These are phyloP conservation scores for Astrothelium subdiscretum DNA, from an alignment of 495 filamentous ascomycete species.

Conservation along the genomic window DNA sequence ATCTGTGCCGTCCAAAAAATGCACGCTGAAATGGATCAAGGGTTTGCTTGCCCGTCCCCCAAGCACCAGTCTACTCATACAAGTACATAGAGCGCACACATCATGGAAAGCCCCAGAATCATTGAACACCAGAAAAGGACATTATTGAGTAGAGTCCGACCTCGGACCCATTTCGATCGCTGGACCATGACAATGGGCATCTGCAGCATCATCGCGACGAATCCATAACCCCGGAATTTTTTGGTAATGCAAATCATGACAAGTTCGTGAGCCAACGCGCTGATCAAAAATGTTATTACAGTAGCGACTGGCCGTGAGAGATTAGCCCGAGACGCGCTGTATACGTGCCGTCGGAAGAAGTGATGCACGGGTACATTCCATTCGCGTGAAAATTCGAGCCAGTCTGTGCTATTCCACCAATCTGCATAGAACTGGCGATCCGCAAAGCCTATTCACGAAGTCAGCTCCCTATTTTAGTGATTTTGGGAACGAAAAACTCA, in stretches of 20 bases:
- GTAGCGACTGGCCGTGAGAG: conserved; percentile 72
- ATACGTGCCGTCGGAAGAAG: conserved; percentile 92
- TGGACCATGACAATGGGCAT: conserved; percentile 88
- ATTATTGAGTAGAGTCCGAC: conserved; percentile 73
- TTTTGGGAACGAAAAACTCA: conserved; percentile 9
- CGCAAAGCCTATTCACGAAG: conserved; percentile 44
- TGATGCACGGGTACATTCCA: conserved; percentile 99
- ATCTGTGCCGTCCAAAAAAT: neutral
- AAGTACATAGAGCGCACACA: conserved; percentile 48
- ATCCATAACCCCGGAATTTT: conserved; percentile 90
- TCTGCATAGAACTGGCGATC: conserved; percentile 94
- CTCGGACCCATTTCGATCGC: conserved; percentile 61
- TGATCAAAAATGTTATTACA: conserved; percentile 84
- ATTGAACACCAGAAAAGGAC: conserved; percentile 91
- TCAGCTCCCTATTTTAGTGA: conserved; percentile 11
- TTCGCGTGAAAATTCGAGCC: conserved; percentile 94
- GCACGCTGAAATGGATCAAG: neutral
- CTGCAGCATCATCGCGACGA: conserved; percentile 90
- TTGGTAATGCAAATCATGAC: conserved; percentile 98
- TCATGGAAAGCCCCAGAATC: conserved; percentile 66
- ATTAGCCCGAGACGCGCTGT: conserved; percentile 61
- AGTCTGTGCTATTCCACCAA: conserved; percentile 86
- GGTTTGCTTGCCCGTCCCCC: neutral
- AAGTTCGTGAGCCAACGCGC: conserved; percentile 80
- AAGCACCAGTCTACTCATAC: conserved; percentile 21